These are phyloP conservation scores for Rubia balearica DNA, from an alignment of 305 asterid genomes.

Conservation along the genomic window DNA sequence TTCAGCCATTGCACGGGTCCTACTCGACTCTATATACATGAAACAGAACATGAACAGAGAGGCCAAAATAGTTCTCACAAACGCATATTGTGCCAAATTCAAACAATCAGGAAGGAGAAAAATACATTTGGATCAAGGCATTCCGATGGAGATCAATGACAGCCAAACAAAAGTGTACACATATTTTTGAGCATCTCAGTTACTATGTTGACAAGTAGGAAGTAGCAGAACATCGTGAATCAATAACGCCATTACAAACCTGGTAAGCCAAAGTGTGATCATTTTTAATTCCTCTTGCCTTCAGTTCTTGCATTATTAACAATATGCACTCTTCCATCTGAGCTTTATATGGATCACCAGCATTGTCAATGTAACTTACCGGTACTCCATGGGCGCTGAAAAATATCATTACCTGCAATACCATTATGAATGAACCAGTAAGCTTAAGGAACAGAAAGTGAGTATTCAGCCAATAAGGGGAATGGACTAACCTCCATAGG, in stretches of 20 bases:
- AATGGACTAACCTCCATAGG: constrained; percentile 59
- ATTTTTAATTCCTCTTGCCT: constrained; percentile 63
- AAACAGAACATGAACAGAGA: not conserved
- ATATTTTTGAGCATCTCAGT: not conserved
- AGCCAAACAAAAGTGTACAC: no score
- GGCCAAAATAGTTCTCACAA: not conserved
- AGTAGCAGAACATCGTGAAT: not conserved
- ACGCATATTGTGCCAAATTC: not conserved
- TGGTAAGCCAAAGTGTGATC: constrained; percentile 83
- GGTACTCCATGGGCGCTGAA: constrained; percentile 98
- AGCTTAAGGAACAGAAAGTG: not conserved
- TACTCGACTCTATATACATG: constrained; percentile 66
- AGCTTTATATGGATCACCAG: constrained; percentile 85
- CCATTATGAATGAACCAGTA: constrained; percentile 11
- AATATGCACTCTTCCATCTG: constrained; percentile 94
- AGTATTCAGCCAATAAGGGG: constrained; percentile 8
- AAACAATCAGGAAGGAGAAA: not conserved
- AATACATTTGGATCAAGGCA: not conserved
- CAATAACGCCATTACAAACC: constrained; percentile 35
- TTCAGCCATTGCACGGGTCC: constrained; percentile 98
- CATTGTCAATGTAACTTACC: constrained; percentile 79
- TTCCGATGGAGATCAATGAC: not conserved
- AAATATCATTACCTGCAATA: constrained; percentile 62
- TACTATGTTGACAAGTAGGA: not conserved
- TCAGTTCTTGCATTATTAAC: constrained; percentile 86